Conservation (phyloP, 2,329 filamentous ascomycete species). For the Aureobasidium sp. region DNA sequence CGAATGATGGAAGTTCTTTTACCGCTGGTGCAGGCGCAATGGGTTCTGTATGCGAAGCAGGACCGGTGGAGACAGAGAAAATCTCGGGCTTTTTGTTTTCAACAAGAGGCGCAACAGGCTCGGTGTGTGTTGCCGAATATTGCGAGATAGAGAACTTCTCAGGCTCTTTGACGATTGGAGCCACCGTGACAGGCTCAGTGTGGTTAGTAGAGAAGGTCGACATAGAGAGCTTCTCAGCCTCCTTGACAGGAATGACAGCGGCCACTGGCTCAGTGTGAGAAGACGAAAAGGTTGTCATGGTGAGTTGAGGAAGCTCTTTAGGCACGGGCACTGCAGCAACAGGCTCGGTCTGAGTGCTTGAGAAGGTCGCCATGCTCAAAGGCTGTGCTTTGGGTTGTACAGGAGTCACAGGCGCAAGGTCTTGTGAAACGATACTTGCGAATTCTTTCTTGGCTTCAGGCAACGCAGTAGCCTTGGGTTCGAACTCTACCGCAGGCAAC, state of each 20-base stretch:
- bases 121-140: not conserved
- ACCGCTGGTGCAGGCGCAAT: not conserved
- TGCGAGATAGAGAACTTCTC: constrained; percentile 1
- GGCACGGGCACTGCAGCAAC: constrained; percentile 1
- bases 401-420: constrained; percentile 17
- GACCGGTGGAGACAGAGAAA: not conserved
- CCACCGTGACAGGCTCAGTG: constrained; percentile 2
- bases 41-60: constrained; percentile 13
- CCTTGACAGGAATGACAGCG: not conserved
- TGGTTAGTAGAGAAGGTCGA: constrained; percentile 11
- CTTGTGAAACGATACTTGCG: constrained; percentile 36
- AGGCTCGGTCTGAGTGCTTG: constrained; percentile 25
- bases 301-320: constrained; percentile 4
- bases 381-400: not conserved
- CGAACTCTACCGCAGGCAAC: not conserved
- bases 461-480: not conserved
- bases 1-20: not conserved
- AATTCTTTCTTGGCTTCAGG: constrained; percentile 17
- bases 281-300: constrained; percentile 23
- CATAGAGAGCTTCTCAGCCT: not conserved
- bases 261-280: constrained; percentile 24
- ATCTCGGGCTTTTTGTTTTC: not conserved
- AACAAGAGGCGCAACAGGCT: not conserved
- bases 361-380: constrained; percentile 21
- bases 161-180: not conserved